A percentile compares a stretch with the other conserved stretches of the same genome.
Conservation (phyloP, 225 moss, liverwort and hornwort genomes). For the Pleurozium schreberi region DNA sequence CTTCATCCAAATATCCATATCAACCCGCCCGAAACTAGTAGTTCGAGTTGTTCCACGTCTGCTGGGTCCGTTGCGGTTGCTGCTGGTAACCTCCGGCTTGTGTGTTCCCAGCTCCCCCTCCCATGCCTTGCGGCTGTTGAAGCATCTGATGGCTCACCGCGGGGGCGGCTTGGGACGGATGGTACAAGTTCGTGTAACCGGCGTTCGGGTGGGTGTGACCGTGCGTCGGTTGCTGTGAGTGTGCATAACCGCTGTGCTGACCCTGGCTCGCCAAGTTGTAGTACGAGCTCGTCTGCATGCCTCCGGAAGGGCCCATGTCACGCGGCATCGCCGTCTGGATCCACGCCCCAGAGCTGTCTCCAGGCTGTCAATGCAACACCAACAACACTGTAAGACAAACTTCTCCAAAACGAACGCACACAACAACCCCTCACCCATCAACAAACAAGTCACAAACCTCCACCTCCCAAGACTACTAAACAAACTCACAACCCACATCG, state of each 20-base stretch:
- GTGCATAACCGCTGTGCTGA: slow-evolving; percentile 70
- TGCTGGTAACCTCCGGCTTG: slow-evolving; percentile 69
- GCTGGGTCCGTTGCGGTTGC: slow-evolving; percentile 86
- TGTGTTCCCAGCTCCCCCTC: slow-evolving; percentile 44
- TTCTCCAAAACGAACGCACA: background rate
- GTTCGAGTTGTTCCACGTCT: slow-evolving; percentile 68
- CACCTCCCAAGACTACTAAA: background rate
- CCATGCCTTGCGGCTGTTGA: slow-evolving; percentile 83
- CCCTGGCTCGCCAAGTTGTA: slow-evolving; percentile 85
- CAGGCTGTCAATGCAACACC: slow-evolving; percentile 15
- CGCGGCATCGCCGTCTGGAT: slow-evolving; percentile 62
- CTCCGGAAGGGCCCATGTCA: slow-evolving; percentile 74
- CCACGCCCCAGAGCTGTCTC: slow-evolving; percentile 74
- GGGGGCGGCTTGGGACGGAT: slow-evolving; percentile 83
- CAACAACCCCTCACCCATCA: background rate
- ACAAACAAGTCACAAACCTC: background rate
- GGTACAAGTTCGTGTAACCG: slow-evolving; percentile 68
- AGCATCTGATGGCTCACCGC: slow-evolving; percentile 73
- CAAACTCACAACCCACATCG: background rate
- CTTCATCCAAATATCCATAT: background rate
- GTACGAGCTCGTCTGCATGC: slow-evolving; percentile 83
- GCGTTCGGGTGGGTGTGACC: slow-evolving; percentile 61
- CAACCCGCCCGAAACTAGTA: slow-evolving; percentile 17
- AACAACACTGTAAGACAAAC: background rate
- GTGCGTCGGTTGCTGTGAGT: slow-evolving; percentile 72